Evolutionary conservation across 148 eudicot species (phyloP).

Genomic region (Nepenthes gracilis): DNA sequence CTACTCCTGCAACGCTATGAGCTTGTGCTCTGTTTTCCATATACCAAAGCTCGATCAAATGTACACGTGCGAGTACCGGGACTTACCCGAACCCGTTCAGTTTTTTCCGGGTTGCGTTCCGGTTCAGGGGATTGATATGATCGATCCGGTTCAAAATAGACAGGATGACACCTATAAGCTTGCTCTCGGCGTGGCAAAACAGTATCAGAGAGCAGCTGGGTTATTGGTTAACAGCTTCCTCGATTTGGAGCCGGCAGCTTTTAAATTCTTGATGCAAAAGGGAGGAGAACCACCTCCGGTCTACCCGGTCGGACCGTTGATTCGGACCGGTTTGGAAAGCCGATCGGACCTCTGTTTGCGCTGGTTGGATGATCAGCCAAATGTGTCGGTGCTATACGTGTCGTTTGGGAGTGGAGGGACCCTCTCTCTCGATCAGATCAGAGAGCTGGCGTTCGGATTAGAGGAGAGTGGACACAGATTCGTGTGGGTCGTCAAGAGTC

Average conservation of each 20-base stretch:
- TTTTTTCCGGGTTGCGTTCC: not conserved
- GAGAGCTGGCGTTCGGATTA: slow-evolving; percentile 25
- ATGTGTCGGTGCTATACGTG: slow-evolving; percentile 15
- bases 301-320: not conserved
- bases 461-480: slow-evolving; percentile 25
- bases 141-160: not conserved
- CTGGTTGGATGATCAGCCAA: slow-evolving; percentile 25
- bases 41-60: not conserved
- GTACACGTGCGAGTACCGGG: not conserved
- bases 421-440: slow-evolving; percentile 13
- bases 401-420: slow-evolving; percentile 34
- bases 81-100: not conserved
- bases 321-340: not conserved
- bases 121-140: not conserved
- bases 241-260: not conserved
- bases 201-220: not conserved
- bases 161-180: not conserved
- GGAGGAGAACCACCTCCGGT: not conserved
- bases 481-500: slow-evolving; percentile 26
- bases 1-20: not conserved
- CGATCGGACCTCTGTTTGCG: not conserved
- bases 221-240: not conserved
- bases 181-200: not conserved
- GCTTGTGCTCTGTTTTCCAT: not conserved
- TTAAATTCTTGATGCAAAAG: not conserved